Evolutionary conservation across 2,329 filamentous ascomycete species (phyloP), one percentile per base, ranked within the genome.

Genomic region (Stachybotrys chlorohalonatus): DNA sequence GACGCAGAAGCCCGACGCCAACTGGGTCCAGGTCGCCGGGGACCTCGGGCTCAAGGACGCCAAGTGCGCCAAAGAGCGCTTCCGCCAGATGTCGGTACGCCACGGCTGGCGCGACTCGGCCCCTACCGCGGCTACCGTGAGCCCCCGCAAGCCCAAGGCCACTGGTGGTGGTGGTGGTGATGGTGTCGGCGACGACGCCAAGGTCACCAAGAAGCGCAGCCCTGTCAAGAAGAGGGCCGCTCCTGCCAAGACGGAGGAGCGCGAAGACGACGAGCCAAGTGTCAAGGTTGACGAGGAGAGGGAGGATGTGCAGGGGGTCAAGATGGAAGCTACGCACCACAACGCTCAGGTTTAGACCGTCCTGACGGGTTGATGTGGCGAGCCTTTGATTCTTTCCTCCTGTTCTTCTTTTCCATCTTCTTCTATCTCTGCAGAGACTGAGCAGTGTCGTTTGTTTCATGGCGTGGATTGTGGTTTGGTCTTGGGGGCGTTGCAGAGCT

Each of bases 11-110:
- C 70, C 70, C 7, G 68, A 73, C 7, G 68, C 74, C 31, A 64
- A 78, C 61, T 78, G 70, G 66, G 63, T 70, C 15, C 59, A 63
- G 1, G 68, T 77, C 47, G 74, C 73, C 5, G 8, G 47, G 2
- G 59, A 63, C 11, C 58, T 73, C 13, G 65, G 65, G 4, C 67
- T 75, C 53, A 74, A 74, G 55, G 68, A 73, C 51, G 69, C 64
- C 52, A 73, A 71, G 51, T 74, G 71, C 55, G 73, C 73, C 56
- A 72, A 70, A 53, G 68, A 74, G 56, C 70, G 70, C 36, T 74
- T 73, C 62, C 68, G 70, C 7, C 66, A 71, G 53, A 70, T 75
- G 62, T 68, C 68, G 13, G 63, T 69, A 55, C 70, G 69, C 17
- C 72, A 74, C 55, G 67, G 66, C 53, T 75, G 73, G 73, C 66